A percentile compares a stretch with the other conserved stretches of the same genome.
Evolutionary conservation across 208 protist genomes (phyloP).

Genomic region (Leishmania guyanensis): DNA sequence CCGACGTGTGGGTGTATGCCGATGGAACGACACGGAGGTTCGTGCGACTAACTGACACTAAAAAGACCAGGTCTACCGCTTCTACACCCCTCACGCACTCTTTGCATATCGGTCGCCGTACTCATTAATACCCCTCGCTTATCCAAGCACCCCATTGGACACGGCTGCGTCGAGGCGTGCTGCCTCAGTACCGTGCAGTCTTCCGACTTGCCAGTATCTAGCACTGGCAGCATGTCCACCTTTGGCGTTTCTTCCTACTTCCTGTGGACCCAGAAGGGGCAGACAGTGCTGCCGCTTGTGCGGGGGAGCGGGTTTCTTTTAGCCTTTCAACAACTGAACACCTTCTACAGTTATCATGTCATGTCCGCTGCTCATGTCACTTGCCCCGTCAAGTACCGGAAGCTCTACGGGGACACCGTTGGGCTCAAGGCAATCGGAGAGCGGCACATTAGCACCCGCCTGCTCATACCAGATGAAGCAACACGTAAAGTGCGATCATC

Average conservation of each 20-base stretch:
- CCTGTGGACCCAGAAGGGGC: conserved; percentile 88
- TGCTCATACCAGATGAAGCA: conserved; percentile 49
- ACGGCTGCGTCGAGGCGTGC: not conserved
- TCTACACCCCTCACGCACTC: not conserved
- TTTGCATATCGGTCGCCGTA: not conserved
- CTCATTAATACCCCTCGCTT: not conserved
- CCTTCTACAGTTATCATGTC: conserved; percentile 85
- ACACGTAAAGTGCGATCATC: conserved; percentile 37
- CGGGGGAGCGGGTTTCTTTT: conserved; percentile 87
- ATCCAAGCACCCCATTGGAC: not conserved
- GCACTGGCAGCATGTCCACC: conserved; percentile 51
- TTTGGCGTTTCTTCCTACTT: conserved; percentile 88
- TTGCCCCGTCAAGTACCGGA: conserved; percentile 68
- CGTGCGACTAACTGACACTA: not conserved
- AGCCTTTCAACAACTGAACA: conserved; percentile 57
- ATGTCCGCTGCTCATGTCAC: conserved; percentile 84
- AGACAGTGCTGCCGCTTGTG: conserved; percentile 79
- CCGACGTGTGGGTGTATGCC: not conserved
- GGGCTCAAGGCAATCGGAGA: conserved; percentile 84
- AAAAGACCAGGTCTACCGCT: not conserved
- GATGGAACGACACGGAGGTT: not conserved
- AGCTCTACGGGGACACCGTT: conserved; percentile 70
- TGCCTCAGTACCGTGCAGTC: not conserved
- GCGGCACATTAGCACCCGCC: conserved; percentile 75
- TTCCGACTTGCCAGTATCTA: not conserved